phyloP scores from a whole-genome alignment of 352 stramenopile genomes.

The Globisporangium cederbergense region DNA sequence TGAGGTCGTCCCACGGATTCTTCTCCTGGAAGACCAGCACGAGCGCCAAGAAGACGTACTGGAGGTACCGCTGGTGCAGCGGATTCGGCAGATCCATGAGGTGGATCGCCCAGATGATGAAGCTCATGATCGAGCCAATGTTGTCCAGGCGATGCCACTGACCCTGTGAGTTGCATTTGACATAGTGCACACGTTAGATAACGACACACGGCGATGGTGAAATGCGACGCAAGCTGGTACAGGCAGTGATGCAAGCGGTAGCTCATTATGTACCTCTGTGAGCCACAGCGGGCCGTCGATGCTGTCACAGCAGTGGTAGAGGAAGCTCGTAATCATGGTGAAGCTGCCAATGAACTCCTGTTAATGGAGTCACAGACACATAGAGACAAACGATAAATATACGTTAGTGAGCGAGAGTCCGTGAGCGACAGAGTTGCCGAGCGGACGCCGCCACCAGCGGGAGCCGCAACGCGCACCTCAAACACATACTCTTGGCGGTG shows the following conservation, averaged over 20 bases:
- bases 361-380: not conserved
- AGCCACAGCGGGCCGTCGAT: constrained; percentile 74
- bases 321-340: constrained; percentile 75
- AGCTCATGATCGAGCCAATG: constrained; percentile 82
- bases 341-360: constrained; percentile 78
- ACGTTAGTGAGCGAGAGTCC: too few relatives aligned
- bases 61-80: constrained; percentile 45
- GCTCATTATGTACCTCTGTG: constrained; percentile 37
- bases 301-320: constrained; percentile 79
- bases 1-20: constrained; percentile 70
- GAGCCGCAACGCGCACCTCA: constrained; percentile 38
- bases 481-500: constrained; percentile 59
- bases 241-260: not conserved
- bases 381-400: too few relatives aligned
- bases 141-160: constrained; percentile 83
- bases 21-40: constrained; percentile 76
- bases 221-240: too few relatives aligned
- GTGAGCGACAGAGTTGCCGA: not conserved
- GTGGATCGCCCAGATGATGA: constrained; percentile 70
- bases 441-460: not conserved
- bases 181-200: not conserved
- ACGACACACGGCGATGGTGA: not conserved
- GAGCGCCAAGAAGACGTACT: constrained; percentile 63
- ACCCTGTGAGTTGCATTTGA: constrained; percentile 23
- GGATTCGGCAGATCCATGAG: constrained; percentile 61